phyloP scores from a whole-genome alignment of 306 rosid species.

The Acacia confusa region DNA sequence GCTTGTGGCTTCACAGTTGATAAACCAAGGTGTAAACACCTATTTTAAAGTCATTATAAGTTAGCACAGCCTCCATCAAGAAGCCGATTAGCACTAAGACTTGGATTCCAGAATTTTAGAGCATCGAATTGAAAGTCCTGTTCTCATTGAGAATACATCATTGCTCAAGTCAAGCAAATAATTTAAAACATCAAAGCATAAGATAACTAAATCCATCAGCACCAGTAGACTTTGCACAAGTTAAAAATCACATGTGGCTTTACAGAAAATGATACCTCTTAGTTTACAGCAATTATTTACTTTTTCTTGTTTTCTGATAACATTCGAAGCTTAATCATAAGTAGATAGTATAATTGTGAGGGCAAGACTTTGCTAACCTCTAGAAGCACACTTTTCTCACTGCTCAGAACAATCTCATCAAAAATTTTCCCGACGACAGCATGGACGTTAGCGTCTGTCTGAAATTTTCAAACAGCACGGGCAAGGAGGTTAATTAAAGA shows the following conservation, averaged over 20 bases:
- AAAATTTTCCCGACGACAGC: constrained; percentile 74
- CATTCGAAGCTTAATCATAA: not conserved
- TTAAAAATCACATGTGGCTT: not conserved
- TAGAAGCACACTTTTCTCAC: constrained; percentile 67
- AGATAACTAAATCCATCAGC: too few relatives aligned
- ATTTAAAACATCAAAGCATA: not conserved
- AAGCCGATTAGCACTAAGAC: not conserved
- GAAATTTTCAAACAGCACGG: constrained; percentile 38
- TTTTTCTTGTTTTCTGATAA: not conserved
- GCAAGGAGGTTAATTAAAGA: not conserved
- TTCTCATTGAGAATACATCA: constrained; percentile 1
- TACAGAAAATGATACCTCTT: constrained; percentile 18
- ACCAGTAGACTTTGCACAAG: not conserved
- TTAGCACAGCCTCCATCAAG: constrained; percentile 22
- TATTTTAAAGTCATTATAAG: constrained; percentile 40
- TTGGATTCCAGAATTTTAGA: not conserved
- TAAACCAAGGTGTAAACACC: constrained; percentile 94
- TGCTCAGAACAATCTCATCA: constrained; percentile 64
- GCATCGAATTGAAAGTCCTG: not conserved
- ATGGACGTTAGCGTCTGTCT: constrained; percentile 64
- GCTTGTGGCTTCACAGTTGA: constrained; percentile 72
- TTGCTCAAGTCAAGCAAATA: constrained; percentile 6
- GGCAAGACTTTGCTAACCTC: constrained; percentile 62
- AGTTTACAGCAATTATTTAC: not conserved
- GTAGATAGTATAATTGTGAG: constrained; percentile 10